phyloP scores from a whole-genome alignment of 1,284 basidiomycete genomes.

The Tilletiopsis washingtonensis region DNA sequence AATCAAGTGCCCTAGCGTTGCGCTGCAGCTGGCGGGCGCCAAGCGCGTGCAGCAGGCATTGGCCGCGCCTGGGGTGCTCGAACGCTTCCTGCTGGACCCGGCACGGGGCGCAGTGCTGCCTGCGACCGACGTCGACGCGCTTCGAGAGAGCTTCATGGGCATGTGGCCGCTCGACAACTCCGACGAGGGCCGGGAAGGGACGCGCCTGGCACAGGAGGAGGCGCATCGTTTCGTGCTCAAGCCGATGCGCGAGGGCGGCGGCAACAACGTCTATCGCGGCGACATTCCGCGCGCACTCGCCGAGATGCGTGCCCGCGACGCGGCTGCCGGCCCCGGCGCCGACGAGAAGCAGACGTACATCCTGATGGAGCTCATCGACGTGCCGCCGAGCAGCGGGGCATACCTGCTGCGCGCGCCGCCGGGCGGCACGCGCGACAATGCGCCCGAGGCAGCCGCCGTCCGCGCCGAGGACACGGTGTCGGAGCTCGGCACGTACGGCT shows the following conservation, averaged over 20 bases:
- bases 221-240: conserved; percentile 72
- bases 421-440: conserved; percentile 26
- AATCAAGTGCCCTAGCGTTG: conserved; percentile 86
- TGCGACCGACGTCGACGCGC: conserved; percentile 1
- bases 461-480: conserved; percentile 65
- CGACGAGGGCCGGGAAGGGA: conserved; percentile 48
- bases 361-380: conserved; percentile 80
- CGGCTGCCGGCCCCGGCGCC: too few species aligned
- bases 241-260: conserved; percentile 92
- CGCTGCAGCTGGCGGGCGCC: conserved; percentile 84
- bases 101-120: not conserved
- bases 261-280: conserved; percentile 85
- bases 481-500: conserved; percentile 88
- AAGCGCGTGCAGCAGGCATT: conserved; percentile 94
- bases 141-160: conserved; percentile 22
- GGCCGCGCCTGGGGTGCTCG: conserved; percentile 64
- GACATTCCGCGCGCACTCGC: conserved; percentile 73
- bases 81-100: conserved; percentile 54
- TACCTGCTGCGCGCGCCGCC: conserved; percentile 62
- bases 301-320: too few species aligned
- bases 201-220: conserved; percentile 54
- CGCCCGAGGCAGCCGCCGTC: conserved; percentile 7
- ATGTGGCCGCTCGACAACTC: conserved; percentile 48
- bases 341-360: conserved; percentile 75
- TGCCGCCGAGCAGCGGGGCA: conserved; percentile 62